Percentiles rank a stretch among this genome's conserved stretches.
These are phyloP conservation scores for Colletotrichum spaethianum DNA, from an alignment of 2,329 filamentous ascomycete genomes.

Conservation along the genomic window DNA sequence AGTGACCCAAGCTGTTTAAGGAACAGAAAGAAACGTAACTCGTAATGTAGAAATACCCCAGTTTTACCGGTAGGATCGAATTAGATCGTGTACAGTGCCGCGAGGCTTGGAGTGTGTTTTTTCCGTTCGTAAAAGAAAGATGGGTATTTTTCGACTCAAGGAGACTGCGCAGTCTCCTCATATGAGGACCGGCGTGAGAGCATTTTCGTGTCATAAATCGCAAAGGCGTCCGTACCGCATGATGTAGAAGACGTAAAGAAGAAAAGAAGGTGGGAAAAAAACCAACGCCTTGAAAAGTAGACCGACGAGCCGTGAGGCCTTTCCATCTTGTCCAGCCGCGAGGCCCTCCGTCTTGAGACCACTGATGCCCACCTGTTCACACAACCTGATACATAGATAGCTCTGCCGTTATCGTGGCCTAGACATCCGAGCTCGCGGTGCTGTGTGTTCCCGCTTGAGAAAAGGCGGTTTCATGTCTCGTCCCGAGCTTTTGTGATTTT, in stretches of 20 bases:
- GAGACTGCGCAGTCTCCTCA: slow-evolving; percentile 6
- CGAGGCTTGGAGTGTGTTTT: slow-evolving; percentile 26
- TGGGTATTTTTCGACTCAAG: slow-evolving; percentile 30
- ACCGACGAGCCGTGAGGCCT: slow-evolving; percentile 54
- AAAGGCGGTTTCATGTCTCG: slow-evolving; percentile 1
- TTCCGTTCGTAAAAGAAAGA: slow-evolving; percentile 9
- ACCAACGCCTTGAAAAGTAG: slow-evolving; percentile 40
- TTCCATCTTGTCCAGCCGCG: slow-evolving; percentile 55
- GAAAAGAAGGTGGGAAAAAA: neutral
- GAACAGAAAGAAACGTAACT: slow-evolving; percentile 13
- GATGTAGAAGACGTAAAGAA: neutral
- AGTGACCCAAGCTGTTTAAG: neutral
- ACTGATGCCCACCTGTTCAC: slow-evolving; percentile 13
- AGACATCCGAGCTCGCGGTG: slow-evolving; percentile 32
- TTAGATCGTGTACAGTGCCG: slow-evolving; percentile 23
- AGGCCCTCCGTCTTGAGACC: slow-evolving; percentile 50
- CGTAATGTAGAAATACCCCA: slow-evolving; percentile 14
- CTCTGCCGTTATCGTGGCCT: slow-evolving; percentile 24
- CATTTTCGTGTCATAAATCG: slow-evolving; percentile 13
- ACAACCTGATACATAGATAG: slow-evolving; percentile 20
- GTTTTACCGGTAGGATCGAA: slow-evolving; percentile 12
- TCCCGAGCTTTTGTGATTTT: slow-evolving; percentile 34
- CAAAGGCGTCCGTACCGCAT: neutral
- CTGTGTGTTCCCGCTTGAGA: slow-evolving; percentile 41
- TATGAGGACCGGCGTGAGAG: neutral